Conservation (phyloP, 2,329 filamentous ascomycete genomes). For the Metarhizium album region DNA sequence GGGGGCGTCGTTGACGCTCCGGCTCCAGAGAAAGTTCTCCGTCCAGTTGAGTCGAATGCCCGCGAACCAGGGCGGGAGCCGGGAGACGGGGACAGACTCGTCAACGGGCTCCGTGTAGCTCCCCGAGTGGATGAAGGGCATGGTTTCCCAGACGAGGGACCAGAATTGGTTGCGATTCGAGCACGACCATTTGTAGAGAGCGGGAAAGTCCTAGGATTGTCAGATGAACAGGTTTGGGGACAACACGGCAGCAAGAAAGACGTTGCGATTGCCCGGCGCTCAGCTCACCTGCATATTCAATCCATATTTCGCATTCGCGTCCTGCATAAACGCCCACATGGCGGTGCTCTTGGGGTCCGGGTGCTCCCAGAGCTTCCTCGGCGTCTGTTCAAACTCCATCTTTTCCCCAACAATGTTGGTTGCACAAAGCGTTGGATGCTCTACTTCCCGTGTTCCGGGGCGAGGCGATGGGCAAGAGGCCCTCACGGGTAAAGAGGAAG, state of each 20-base stretch:
- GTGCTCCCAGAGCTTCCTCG: conserved; percentile 60
- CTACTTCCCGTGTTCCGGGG: no score
- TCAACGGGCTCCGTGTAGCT: conserved; percentile 52
- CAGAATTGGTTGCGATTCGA: conserved; percentile 53
- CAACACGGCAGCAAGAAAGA: no score
- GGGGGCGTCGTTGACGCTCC: conserved; percentile 26
- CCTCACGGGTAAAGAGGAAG: not conserved
- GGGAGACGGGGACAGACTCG: conserved; percentile 56
- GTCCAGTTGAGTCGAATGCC: conserved; percentile 67
- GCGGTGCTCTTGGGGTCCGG: conserved; percentile 47
- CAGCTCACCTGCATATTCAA: conserved; percentile 45
- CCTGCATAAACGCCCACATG: conserved; percentile 59
- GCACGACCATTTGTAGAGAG: conserved; percentile 62
- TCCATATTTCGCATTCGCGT: conserved; percentile 46
- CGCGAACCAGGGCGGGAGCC: conserved; percentile 65
- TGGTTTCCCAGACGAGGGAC: conserved; percentile 48
- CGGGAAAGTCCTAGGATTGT: conserved; percentile 47
- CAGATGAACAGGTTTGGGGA: no score
- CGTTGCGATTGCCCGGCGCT: not conserved
- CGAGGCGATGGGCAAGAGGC: not conserved
- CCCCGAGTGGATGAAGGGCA: conserved; percentile 54
- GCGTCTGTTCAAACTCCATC: conserved; percentile 27
- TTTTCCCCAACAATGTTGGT: not conserved
- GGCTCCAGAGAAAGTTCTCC: conserved; percentile 65
- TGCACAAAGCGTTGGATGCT: no score